Evolutionary conservation across 768 basidiomycete genomes (phyloP).

Genomic region (Lepiota brunneoincarnata): DNA sequence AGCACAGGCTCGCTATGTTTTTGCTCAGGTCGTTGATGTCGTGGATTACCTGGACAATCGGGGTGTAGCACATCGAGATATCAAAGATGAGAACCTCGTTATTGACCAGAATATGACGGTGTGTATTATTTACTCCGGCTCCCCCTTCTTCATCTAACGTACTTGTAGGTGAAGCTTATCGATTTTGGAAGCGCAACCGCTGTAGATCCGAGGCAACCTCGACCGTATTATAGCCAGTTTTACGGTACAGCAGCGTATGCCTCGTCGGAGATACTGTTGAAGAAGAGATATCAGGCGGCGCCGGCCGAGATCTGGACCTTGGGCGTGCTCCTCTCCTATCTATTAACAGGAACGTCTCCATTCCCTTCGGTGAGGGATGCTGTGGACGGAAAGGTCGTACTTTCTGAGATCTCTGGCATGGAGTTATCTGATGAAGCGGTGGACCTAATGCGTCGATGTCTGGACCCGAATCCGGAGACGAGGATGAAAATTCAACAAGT

Average conservation of each 20-base stretch:
- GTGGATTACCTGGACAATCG: conserved; percentile 76
- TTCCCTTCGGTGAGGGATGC: conserved; percentile 87
- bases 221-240: conserved; percentile 73
- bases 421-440: conserved; percentile 47
- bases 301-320: conserved; percentile 97
- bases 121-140: conserved; percentile 11
- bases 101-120: conserved; percentile 74
- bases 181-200: conserved; percentile 92
- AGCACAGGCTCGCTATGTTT: conserved; percentile 75
- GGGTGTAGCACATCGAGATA: conserved; percentile 91
- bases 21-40: conserved; percentile 84
- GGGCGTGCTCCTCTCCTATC: conserved; percentile 91
- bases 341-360: conserved; percentile 89
- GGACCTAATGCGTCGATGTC: conserved; percentile 69
- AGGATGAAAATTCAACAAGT: conserved; percentile 84
- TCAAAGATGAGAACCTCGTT: conserved; percentile 95
- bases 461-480: conserved; percentile 79
- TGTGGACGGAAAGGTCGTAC: conserved; percentile 59
- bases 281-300: conserved; percentile 85
- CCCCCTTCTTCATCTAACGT: not conserved
- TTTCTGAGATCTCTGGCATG: conserved; percentile 38
- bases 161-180: conserved; percentile 80
- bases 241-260: conserved; percentile 97
- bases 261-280: conserved; percentile 88
- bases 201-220: conserved; percentile 57